A percentile compares a stretch with the other conserved stretches of the same genome.
Conservation (phyloP, 78 protist genomes). For the Dictyostelium discoideum region DNA sequence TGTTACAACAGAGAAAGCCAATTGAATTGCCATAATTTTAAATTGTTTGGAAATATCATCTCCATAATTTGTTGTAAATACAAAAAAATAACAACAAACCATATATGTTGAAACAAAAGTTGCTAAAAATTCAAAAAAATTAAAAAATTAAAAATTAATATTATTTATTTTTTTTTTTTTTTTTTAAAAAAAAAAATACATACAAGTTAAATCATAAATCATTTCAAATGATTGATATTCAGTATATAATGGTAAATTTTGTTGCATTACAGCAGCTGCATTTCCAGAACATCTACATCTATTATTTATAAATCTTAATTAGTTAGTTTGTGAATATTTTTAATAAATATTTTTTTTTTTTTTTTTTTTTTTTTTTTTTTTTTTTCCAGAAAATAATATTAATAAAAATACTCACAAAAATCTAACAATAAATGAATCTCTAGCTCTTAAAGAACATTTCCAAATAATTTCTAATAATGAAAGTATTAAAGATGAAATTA, state of each 20-base stretch:
- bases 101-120: slow-evolving; percentile 33
- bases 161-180: not conserved
- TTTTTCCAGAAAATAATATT: too few relatives aligned
- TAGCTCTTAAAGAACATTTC: slow-evolving; percentile 51
- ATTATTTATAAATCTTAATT: not conserved
- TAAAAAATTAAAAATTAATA: not conserved
- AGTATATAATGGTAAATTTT: slow-evolving; percentile 37
- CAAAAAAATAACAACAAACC: slow-evolving; percentile 4
- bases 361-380: not conserved
- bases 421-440: slow-evolving; percentile 55
- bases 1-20: slow-evolving; percentile 1
- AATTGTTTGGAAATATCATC: not conserved
- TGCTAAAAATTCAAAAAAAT: not conserved
- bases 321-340: not conserved
- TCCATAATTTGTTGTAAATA: not conserved
- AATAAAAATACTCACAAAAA: not conserved
- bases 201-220: slow-evolving; percentile 22
- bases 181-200: not conserved
- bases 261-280: slow-evolving; percentile 24
- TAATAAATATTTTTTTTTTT: not conserved
- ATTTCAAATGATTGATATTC: slow-evolving; percentile 57
- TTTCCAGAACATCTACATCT: slow-evolving; percentile 55
- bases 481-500: slow-evolving; percentile 5
- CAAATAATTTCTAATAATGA: slow-evolving; percentile 22
- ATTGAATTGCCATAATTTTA: slow-evolving; percentile 49